Percentiles rank a stretch among this genome's conserved stretches.
These are phyloP conservation scores for Neopestalotiopsis clavispora DNA, from an alignment of 2,329 filamentous ascomycete species.

Conservation along the genomic window DNA sequence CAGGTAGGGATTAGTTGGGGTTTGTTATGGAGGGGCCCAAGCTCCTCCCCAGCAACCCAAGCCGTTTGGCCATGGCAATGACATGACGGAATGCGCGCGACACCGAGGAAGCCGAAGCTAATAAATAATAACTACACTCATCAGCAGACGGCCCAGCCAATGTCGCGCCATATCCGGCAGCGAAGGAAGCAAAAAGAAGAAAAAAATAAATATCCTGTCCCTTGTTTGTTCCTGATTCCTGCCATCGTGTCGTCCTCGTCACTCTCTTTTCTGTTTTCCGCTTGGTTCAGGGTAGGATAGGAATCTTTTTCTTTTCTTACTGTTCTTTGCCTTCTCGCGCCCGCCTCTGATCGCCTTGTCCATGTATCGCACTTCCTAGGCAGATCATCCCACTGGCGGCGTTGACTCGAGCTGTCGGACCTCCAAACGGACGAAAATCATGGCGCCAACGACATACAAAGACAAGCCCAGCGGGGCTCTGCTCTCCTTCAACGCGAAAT, in stretches of 20 bases:
- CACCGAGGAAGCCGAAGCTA: slow-evolving; percentile 19
- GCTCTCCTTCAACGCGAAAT: slow-evolving; percentile 78
- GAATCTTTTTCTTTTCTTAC: not conserved
- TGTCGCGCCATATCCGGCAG: not conserved
- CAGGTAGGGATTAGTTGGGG: not conserved
- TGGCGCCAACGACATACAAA: slow-evolving; percentile 59
- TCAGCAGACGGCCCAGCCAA: not conserved
- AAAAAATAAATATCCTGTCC: slow-evolving; percentile 1
- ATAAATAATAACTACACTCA: not conserved
- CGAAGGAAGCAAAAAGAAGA: slow-evolving; percentile 5
- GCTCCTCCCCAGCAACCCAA: not conserved
- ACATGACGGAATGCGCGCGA: slow-evolving; percentile 16
- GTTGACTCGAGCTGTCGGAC: not conserved
- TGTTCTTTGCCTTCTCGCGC: not conserved
- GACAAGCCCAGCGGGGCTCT: slow-evolving; percentile 67
- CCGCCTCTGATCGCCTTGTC: not conserved
- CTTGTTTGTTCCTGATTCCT: slow-evolving; percentile 5
- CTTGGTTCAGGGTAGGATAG: not conserved
- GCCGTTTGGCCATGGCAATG: slow-evolving; percentile 1
- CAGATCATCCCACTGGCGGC: not conserved
- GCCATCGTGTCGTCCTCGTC: not conserved
- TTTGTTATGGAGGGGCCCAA: not conserved
- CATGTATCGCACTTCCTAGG: not conserved
- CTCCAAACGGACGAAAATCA: slow-evolving; percentile 24
- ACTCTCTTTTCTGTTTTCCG: slow-evolving; percentile 15